phyloP scores from a whole-genome alignment of 2,329 filamentous ascomycete species.

The Cercospora citrullina region DNA sequence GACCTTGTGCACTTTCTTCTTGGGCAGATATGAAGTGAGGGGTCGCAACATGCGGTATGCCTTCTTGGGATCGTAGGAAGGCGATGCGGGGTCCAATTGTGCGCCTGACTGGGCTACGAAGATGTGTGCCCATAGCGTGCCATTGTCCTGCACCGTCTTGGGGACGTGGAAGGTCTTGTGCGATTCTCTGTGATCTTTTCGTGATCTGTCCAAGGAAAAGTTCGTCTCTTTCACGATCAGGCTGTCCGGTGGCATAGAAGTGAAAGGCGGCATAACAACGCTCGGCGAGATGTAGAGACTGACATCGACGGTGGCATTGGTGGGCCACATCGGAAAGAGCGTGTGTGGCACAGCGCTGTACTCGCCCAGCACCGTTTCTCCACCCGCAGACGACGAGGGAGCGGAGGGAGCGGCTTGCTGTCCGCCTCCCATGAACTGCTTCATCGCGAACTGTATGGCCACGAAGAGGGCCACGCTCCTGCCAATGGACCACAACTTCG shows the following conservation, averaged over 20 bases:
- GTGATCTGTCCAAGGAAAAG: conserved; percentile 59
- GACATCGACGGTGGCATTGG: conserved; percentile 76
- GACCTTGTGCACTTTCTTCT: conserved; percentile 86
- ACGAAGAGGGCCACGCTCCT: conserved; percentile 63
- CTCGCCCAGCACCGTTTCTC: conserved; percentile 45
- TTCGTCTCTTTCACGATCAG: conserved; percentile 77
- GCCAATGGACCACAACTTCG: conserved; percentile 39
- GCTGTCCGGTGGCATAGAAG: conserved; percentile 63
- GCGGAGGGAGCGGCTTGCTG: conserved; percentile 24
- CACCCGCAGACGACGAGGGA: conserved; percentile 23
- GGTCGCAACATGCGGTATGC: conserved; percentile 84
- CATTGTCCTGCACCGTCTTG: conserved; percentile 79
- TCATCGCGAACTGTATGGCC: conserved; percentile 58
- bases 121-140: conserved; percentile 92
- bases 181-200: conserved; percentile 72
- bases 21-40: conserved; percentile 83
- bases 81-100: conserved; percentile 70
- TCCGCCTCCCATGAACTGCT: conserved; percentile 53
- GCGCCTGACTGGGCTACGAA: conserved; percentile 77
- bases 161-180: conserved; percentile 79
- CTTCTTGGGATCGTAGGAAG: conserved; percentile 69
- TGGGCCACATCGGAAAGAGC: conserved; percentile 85
- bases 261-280: conserved; percentile 66
- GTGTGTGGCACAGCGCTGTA: conserved; percentile 67
- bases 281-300: conserved; percentile 80